These are phyloP conservation scores for Chlorella ohadii DNA, from an alignment of 139 green algal genomes.

Conservation along the genomic window DNA sequence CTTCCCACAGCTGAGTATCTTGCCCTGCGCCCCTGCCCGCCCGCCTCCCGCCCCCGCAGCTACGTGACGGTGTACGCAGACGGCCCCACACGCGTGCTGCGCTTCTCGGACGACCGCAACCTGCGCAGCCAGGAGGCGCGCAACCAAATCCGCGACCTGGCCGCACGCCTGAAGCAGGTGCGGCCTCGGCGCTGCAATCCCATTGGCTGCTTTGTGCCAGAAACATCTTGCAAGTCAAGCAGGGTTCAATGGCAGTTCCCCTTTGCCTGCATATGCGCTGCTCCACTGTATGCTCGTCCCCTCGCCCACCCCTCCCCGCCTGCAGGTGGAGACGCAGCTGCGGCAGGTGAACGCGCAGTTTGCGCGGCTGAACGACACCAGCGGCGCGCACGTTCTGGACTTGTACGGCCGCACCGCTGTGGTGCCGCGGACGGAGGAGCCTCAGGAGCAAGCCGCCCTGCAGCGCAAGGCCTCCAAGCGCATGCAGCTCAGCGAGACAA, in stretches of 20 bases:
- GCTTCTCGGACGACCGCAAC: slow-evolving; percentile 77
- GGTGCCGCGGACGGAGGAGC: neutral
- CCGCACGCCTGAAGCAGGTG: slow-evolving; percentile 59
- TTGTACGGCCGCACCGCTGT: slow-evolving; percentile 53
- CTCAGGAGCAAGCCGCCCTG: neutral
- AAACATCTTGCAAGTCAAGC: no score
- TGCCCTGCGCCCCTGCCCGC: neutral
- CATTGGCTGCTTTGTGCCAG: no score
- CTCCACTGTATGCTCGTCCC: no score
- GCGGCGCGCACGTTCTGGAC: slow-evolving; percentile 47
- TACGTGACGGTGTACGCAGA: slow-evolving; percentile 88
- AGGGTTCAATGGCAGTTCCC: no score
- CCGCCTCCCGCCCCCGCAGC: slow-evolving; percentile 33
- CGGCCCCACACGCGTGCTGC: slow-evolving; percentile 87
- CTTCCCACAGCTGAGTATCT: no score
- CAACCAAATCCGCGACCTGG: slow-evolving; percentile 69
- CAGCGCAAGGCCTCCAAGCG: slow-evolving; percentile 15
- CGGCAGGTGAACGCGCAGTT: slow-evolving; percentile 54
- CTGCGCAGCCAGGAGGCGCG: slow-evolving; percentile 57
- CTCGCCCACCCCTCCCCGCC: neutral
- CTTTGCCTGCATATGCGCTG: no score
- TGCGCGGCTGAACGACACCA: slow-evolving; percentile 49
- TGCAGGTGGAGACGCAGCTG: slow-evolving; percentile 61
- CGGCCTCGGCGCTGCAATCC: no score
- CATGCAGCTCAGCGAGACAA: slow-evolving; percentile 33